phyloP scores from a whole-genome alignment of 306 rosid species.

The Gillenia trifoliata region DNA sequence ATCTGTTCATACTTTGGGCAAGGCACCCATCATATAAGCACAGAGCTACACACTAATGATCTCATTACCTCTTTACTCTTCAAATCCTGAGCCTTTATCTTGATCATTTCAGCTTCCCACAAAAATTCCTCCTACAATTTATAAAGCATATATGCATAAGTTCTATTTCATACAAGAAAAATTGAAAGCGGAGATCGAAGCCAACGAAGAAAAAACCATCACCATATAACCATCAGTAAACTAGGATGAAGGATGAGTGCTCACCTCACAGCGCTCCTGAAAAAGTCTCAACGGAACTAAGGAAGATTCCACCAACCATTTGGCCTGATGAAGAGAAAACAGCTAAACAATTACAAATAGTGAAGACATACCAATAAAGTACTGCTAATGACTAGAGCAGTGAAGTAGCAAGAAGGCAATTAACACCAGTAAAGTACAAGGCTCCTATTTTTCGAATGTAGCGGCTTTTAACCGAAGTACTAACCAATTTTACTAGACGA shows the following conservation, averaged over 20 bases:
- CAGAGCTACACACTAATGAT: slow-evolving; percentile 1
- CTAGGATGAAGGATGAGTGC: neutral
- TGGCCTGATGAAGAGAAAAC: slow-evolving; percentile 48
- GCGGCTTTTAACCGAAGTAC: too few species aligned
- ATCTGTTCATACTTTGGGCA: neutral
- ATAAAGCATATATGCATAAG: slow-evolving; percentile 4
- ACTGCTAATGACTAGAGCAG: neutral
- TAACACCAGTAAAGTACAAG: neutral
- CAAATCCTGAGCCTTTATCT: slow-evolving; percentile 92
- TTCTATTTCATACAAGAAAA: slow-evolving; percentile 1
- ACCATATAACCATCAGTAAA: neutral
- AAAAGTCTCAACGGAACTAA: slow-evolving; percentile 83
- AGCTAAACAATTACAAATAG: slow-evolving; percentile 1
- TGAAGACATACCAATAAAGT: neutral
- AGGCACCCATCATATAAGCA: neutral
- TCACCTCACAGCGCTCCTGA: slow-evolving; percentile 98
- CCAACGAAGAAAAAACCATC: slow-evolving; percentile 18
- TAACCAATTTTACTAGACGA: slow-evolving; percentile 83
- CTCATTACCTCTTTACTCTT: slow-evolving; percentile 89
- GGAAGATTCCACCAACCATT: slow-evolving; percentile 87
- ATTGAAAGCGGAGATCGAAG: neutral
- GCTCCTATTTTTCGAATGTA: neutral
- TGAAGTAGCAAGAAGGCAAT: neutral
- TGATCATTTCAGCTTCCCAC: slow-evolving; percentile 94
- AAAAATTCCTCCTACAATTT: slow-evolving; percentile 82